These are phyloP conservation scores for Raddia guianensis DNA, from an alignment of 176 grass and related monocot genomes.

Conservation along the genomic window DNA sequence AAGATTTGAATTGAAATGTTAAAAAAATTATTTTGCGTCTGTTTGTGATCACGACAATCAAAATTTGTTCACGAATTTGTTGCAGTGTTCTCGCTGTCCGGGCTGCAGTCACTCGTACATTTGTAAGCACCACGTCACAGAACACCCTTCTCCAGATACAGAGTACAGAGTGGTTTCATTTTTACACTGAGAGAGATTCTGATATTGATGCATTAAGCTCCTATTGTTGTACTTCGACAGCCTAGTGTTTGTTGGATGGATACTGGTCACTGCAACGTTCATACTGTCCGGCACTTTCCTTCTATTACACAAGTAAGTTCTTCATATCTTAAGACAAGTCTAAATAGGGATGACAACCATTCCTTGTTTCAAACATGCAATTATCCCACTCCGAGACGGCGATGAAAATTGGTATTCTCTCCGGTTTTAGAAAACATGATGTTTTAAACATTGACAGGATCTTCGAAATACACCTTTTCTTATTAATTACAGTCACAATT, in stretches of 20 bases:
- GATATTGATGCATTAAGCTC: not conserved
- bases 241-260: constrained; percentile 65
- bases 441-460: no score
- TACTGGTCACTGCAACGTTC: constrained; percentile 55
- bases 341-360: no score
- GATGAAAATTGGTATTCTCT: no score
- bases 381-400: no score
- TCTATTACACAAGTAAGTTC: constrained; percentile 69
- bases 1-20: not conserved
- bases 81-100: constrained; percentile 70
- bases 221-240: constrained; percentile 42
- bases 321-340: no score
- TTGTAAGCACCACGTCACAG: constrained; percentile 51
- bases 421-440: no score
- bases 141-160: not conserved
- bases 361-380: no score
- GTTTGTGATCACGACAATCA: not conserved
- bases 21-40: not conserved
- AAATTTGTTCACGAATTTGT: not conserved
- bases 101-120: constrained; percentile 51
- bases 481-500: no score
- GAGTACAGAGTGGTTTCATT: not conserved
- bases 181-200: not conserved
- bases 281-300: constrained; percentile 69
- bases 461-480: no score